These are phyloP conservation scores for Colletotrichum cuscutae DNA, from an alignment of 2,329 filamentous ascomycete genomes.

Conservation along the genomic window DNA sequence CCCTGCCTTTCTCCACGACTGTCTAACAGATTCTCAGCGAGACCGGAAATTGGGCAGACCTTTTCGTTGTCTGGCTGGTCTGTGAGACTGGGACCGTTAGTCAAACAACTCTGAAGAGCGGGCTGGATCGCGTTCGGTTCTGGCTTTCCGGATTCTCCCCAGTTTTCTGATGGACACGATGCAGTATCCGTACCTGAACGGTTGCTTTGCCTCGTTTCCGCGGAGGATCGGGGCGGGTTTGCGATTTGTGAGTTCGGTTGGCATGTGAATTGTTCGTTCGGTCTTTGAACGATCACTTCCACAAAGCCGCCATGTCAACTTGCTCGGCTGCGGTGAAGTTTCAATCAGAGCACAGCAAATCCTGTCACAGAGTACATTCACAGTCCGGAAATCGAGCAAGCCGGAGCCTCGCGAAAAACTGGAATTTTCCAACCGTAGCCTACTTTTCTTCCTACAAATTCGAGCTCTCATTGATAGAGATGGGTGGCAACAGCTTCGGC, in stretches of 20 bases:
- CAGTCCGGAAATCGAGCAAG: not conserved
- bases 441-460: not conserved
- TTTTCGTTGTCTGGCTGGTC: not conserved
- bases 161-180: not conserved
- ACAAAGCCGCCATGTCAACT: too few relatives aligned
- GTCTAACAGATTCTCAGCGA: not conserved
- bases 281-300: too few relatives aligned
- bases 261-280: not conserved
- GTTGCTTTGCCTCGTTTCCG: too few relatives aligned
- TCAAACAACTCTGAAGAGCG: not conserved
- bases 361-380: too few relatives aligned
- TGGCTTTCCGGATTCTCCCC: not conserved
- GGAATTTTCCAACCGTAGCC: not conserved
- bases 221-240: not conserved
- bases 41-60: slow-evolving; percentile 13
- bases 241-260: too few relatives aligned
- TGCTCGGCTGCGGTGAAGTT: too few relatives aligned
- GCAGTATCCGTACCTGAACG: not conserved
- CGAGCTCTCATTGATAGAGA: not conserved
- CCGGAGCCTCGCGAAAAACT: not conserved
- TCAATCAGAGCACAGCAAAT: too few relatives aligned
- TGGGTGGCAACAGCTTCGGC: not conserved
- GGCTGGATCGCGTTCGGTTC: not conserved
- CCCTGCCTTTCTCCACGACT: not conserved
- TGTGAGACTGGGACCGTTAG: not conserved